These are phyloP conservation scores for Aureobasidium melanogenum DNA, from an alignment of 2,329 filamentous ascomycete genomes.

Conservation along the genomic window DNA sequence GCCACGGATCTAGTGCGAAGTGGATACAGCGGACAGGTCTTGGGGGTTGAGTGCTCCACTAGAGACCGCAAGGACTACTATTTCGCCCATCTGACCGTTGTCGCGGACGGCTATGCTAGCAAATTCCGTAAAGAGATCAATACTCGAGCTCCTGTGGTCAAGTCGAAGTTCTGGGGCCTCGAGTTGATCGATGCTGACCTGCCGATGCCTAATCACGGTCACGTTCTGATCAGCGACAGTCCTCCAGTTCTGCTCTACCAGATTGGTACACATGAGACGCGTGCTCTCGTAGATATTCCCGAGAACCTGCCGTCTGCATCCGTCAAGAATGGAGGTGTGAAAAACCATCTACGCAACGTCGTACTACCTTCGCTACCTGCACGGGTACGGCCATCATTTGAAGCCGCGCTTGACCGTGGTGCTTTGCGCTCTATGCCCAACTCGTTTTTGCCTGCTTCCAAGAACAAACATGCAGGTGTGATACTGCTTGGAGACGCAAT, in stretches of 20 bases:
- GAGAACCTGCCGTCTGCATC: slow-evolving; percentile 65
- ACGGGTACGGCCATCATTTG: slow-evolving; percentile 63
- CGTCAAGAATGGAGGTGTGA: slow-evolving; percentile 68
- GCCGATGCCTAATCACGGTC: slow-evolving; percentile 66
- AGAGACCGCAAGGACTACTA: slow-evolving; percentile 56
- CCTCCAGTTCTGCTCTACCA: slow-evolving; percentile 87
- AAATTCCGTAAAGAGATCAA: slow-evolving; percentile 81
- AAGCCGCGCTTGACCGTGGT: slow-evolving; percentile 64
- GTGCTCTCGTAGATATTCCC: slow-evolving; percentile 81
- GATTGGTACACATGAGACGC: slow-evolving; percentile 90
- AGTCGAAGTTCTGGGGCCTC: slow-evolving; percentile 86
- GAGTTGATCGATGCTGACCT: slow-evolving; percentile 84
- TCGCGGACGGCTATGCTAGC: slow-evolving; percentile 86
- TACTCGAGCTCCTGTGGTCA: slow-evolving; percentile 55
- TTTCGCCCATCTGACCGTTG: slow-evolving; percentile 80
- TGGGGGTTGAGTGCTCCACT: slow-evolving; percentile 73
- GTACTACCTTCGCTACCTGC: slow-evolving; percentile 71
- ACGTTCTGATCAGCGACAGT: slow-evolving; percentile 74
- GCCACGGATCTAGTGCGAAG: slow-evolving; percentile 67
- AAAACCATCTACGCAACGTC: slow-evolving; percentile 69
- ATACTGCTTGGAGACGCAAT: slow-evolving; percentile 86
- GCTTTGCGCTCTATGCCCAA: slow-evolving; percentile 90
- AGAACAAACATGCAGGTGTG: slow-evolving; percentile 61
- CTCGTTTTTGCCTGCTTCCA: slow-evolving; percentile 76
- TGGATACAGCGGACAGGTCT: slow-evolving; percentile 58